Evolutionary conservation across 805 yeast genomes (phyloP).

Genomic region (Zygosaccharomyces pseudorouxii): DNA sequence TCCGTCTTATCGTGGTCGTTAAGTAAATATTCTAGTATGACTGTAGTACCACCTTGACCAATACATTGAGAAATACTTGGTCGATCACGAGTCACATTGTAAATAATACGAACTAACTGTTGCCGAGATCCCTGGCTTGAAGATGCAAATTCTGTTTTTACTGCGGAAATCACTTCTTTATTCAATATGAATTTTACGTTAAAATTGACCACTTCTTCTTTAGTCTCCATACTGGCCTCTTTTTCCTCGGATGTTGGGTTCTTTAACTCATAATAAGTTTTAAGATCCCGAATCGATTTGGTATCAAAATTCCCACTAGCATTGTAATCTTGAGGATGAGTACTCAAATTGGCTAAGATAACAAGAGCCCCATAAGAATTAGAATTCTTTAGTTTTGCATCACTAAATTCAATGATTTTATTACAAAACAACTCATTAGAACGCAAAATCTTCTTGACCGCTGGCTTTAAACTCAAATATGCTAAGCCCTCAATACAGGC

Average conservation of each 20-base stretch:
- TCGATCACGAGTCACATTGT: constrained; percentile 30
- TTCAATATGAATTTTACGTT: constrained; percentile 21
- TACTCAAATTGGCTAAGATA: constrained; percentile 34
- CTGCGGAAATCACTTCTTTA: constrained; percentile 19
- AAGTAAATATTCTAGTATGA: constrained; percentile 38
- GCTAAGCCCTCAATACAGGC: constrained; percentile 46
- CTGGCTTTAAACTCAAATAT: constrained; percentile 42
- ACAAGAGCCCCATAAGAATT: constrained; percentile 34
- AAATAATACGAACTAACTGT: constrained; percentile 32
- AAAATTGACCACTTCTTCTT: constrained; percentile 22
- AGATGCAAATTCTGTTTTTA: constrained; percentile 13
- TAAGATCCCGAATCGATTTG: constrained; percentile 29
- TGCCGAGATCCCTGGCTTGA: constrained; percentile 27
- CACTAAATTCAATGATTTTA: constrained; percentile 27
- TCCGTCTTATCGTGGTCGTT: constrained; percentile 15
- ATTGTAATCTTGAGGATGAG: constrained; percentile 18
- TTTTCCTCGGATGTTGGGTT: constrained; percentile 18
- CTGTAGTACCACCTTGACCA: constrained; percentile 45
- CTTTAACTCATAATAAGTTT: constrained; percentile 32
- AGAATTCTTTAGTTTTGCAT: constrained; percentile 14
- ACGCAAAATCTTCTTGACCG: constrained; percentile 38
- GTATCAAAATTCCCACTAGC: constrained; percentile 11
- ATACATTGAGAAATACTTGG: constrained; percentile 32
- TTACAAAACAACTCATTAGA: constrained; percentile 36
- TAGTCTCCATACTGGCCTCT: constrained; percentile 16